Conservation (phyloP, 1,139 yeast species). For the Candida tunisiensis region DNA sequence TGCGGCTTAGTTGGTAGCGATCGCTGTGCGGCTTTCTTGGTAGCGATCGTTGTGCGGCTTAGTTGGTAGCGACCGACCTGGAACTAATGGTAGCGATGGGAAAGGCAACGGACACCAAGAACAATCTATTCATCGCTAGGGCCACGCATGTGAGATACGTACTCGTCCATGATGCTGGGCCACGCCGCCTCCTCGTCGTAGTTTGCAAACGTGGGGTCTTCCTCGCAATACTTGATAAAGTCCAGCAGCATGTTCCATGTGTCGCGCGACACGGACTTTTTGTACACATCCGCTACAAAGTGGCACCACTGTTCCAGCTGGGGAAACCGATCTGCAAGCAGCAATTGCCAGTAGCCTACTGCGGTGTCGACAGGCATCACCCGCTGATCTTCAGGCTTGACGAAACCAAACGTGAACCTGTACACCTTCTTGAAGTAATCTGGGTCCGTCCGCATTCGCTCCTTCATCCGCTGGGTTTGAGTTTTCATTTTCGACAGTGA, state of each 20-base stretch:
- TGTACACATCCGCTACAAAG: conserved; percentile 26
- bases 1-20: too few relatives aligned
- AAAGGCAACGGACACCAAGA: too few relatives aligned
- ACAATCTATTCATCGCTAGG: background rate
- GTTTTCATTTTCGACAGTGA: conserved; percentile 33
- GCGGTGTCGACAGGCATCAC: conserved; percentile 49
- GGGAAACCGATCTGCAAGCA: conserved; percentile 26
- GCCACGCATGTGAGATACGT: conserved; percentile 36
- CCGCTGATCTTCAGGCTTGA: conserved; percentile 44
- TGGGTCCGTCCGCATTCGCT: conserved; percentile 20
- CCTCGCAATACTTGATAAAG: conserved; percentile 37
- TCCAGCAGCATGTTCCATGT: conserved; percentile 74
- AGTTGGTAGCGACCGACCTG: too few relatives aligned
- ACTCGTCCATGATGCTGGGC: conserved; percentile 84
- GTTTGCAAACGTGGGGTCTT: conserved; percentile 32
- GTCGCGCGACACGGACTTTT: conserved; percentile 42
- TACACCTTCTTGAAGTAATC: conserved; percentile 41
- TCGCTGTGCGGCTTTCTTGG: too few relatives aligned
- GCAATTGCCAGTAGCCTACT: conserved; percentile 58
- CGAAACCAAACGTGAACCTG: conserved; percentile 51
- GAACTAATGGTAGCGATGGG: too few relatives aligned
- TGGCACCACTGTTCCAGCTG: conserved; percentile 31
- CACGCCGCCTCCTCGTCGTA: conserved; percentile 79
- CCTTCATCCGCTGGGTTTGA: conserved; percentile 24
- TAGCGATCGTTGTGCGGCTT: too few relatives aligned